Conservation (phyloP, 1,139 yeast species). For the Lodderomyces oxycetoniae region DNA sequence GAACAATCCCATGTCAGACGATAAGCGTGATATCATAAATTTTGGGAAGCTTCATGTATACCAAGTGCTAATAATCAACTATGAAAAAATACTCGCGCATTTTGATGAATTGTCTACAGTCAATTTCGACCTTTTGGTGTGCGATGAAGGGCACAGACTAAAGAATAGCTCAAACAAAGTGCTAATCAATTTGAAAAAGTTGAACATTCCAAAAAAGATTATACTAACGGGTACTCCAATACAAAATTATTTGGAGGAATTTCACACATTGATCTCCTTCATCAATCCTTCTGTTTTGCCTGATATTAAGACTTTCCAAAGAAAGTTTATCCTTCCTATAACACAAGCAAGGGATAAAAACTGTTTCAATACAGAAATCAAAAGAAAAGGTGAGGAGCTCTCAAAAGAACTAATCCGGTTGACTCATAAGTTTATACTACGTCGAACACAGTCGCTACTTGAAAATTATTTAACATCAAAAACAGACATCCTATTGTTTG, state of each 20-base stretch:
- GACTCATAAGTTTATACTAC: conserved; percentile 63
- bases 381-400: conserved; percentile 54
- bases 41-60: conserved; percentile 71
- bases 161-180: conserved; percentile 70
- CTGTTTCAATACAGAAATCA: conserved; percentile 48
- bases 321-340: conserved; percentile 66
- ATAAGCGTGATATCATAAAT: conserved; percentile 52
- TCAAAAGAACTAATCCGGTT: conserved; percentile 58
- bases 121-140: conserved; percentile 68
- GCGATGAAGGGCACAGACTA: conserved; percentile 94
- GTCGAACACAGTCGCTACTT: conserved; percentile 70
- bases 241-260: conserved; percentile 85
- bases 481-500: conserved; percentile 75
- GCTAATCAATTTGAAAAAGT: conserved; percentile 52
- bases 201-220: conserved; percentile 56
- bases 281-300: conserved; percentile 83
- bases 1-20: conserved; percentile 46
- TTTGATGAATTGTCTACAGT: conserved; percentile 49
- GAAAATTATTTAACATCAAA: conserved; percentile 66
- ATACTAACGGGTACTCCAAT: conserved; percentile 90
- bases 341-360: conserved; percentile 67
- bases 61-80: conserved; percentile 81
- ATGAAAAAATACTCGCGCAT: conserved; percentile 68
- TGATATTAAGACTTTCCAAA: conserved; percentile 56
- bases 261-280: conserved; percentile 75